Evolutionary conservation across 169 alveolate species (phyloP).

Genomic region (Plasmodium malariae): DNA sequence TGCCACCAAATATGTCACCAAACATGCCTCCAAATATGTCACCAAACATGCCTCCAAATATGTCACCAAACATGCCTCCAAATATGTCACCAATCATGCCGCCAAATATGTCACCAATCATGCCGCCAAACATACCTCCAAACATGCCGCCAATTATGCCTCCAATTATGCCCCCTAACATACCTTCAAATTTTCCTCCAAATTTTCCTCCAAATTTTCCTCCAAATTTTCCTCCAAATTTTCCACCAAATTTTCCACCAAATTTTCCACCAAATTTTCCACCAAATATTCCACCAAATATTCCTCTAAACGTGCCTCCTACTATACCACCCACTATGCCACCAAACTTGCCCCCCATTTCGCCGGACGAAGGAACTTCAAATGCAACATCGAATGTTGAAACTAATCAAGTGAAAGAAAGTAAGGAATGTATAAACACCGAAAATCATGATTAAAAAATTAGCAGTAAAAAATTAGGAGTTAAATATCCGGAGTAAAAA

Average conservation of each 20-base stretch:
- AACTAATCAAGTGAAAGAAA: constrained; percentile 1
- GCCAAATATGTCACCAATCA: constrained; percentile 78
- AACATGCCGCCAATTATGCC: constrained; percentile 51
- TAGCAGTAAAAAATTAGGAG: too few species aligned
- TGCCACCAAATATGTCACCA: constrained; percentile 37
- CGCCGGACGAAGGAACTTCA: background rate
- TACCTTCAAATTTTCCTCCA: constrained; percentile 30
- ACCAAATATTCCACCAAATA: constrained; percentile 72
- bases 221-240: constrained; percentile 20
- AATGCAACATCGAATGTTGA: constrained; percentile 18
- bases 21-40: constrained; percentile 38
- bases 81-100: constrained; percentile 67
- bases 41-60: constrained; percentile 24
- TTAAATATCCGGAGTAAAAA: too few species aligned
- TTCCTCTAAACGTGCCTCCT: constrained; percentile 80
- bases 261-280: constrained; percentile 39
- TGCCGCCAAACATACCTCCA: constrained; percentile 34
- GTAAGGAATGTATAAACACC: too few species aligned
- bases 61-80: constrained; percentile 73
- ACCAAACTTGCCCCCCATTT: constrained; percentile 47
- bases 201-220: constrained; percentile 47
- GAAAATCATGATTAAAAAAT: too few species aligned
- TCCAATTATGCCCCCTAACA: constrained; percentile 5
- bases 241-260: constrained; percentile 43
- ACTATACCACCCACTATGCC: constrained; percentile 22